Conservation (phyloP, 441 rosid species). For the Populus hybrid region DNA sequence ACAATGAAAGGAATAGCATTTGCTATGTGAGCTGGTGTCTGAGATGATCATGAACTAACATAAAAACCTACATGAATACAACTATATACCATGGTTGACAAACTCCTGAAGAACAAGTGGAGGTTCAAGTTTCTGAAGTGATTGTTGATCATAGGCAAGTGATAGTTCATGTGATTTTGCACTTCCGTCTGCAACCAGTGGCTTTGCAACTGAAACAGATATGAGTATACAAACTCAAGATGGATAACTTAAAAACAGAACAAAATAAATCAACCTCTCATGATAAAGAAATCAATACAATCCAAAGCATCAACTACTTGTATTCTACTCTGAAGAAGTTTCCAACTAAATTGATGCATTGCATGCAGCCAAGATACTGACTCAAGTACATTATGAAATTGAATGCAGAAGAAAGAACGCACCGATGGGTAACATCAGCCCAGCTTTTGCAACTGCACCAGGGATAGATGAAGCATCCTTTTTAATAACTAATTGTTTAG, state of each 20-base stretch:
- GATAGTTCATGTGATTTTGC: slow-evolving; percentile 67
- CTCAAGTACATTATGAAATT: background rate
- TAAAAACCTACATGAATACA: background rate
- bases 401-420: slow-evolving; percentile 10
- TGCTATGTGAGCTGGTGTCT: slow-evolving; percentile 6
- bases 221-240: background rate
- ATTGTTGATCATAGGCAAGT: slow-evolving; percentile 53
- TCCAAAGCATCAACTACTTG: background rate
- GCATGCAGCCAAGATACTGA: background rate
- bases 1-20: background rate
- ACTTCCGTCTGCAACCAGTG: slow-evolving; percentile 67
- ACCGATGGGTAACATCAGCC: slow-evolving; percentile 76
- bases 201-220: slow-evolving; percentile 60
- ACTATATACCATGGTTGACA: slow-evolving; percentile 55
- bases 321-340: background rate
- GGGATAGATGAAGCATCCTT: slow-evolving; percentile 72
- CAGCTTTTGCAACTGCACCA: slow-evolving; percentile 64
- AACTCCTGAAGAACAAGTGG: slow-evolving; percentile 76
- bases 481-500: slow-evolving; percentile 67
- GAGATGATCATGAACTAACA: background rate
- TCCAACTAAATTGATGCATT: slow-evolving; percentile 2
- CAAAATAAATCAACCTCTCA: background rate
- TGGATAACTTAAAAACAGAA: background rate
- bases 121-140: slow-evolving; percentile 52
- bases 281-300: background rate